A percentile compares a stretch with the other conserved stretches of the same genome.
These are phyloP conservation scores for Coemansia sp. DNA, from an alignment of 192 early-diverging fungal genomes.

Conservation along the genomic window DNA sequence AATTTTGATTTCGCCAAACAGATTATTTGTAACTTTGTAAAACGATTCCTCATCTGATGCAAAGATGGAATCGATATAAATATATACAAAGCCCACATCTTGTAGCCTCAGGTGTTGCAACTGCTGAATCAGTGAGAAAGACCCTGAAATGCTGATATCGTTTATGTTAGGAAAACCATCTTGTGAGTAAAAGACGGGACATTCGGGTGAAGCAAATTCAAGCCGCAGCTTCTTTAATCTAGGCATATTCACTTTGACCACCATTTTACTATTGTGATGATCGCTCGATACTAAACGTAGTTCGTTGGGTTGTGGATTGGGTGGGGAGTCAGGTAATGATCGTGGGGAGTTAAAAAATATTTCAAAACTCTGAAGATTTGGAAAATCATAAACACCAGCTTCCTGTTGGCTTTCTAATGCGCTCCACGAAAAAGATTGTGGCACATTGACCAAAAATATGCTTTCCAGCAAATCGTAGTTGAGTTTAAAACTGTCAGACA, in stretches of 20 bases:
- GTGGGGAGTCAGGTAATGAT: background rate
- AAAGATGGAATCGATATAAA: background rate
- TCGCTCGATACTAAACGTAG: background rate
- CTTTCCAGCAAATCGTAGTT: background rate
- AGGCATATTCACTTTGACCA: background rate
- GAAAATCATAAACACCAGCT: background rate
- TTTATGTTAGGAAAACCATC: background rate
- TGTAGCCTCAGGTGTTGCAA: background rate
- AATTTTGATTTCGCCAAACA: background rate
- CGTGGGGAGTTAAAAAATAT: background rate
- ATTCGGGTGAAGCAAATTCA: background rate
- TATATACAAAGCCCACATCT: background rate
- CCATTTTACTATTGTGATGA: background rate
- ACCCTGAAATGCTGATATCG: background rate
- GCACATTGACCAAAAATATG: background rate
- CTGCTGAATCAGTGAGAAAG: background rate
- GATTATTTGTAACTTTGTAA: background rate
- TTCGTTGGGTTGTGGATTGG: background rate
- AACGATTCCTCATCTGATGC: background rate
- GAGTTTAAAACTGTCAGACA: background rate
- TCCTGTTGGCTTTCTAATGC: background rate
- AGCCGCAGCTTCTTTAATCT: background rate
- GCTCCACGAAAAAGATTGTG: background rate
- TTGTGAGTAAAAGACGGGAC: background rate
- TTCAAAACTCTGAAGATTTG: background rate